A percentile compares a stretch with the other conserved stretches of the same genome.
These are phyloP conservation scores for Aspergillus amoenus DNA, from an alignment of 2,329 filamentous ascomycete species.

Conservation along the genomic window DNA sequence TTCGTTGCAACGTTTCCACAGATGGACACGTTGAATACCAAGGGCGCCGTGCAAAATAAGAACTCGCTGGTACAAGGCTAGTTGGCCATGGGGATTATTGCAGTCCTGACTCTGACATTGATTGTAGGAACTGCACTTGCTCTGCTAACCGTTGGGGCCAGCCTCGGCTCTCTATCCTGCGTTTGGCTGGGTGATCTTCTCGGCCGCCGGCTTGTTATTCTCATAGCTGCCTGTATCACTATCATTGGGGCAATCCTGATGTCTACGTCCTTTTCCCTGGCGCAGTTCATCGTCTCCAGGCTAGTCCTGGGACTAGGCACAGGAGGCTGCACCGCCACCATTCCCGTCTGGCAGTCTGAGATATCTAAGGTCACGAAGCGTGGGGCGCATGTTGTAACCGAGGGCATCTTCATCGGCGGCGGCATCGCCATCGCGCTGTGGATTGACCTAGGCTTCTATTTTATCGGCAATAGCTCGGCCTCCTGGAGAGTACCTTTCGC, in stretches of 20 bases:
- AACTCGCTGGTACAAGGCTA: neutral
- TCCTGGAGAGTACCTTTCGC: neutral
- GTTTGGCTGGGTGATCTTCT: neutral
- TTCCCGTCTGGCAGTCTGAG: neutral
- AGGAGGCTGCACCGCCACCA: neutral
- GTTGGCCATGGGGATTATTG: neutral
- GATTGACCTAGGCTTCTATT: neutral
- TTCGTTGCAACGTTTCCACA: neutral
- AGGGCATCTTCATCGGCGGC: neutral
- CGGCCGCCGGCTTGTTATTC: neutral
- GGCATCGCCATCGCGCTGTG: neutral
- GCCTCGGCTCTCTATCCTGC: neutral
- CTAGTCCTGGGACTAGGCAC: neutral
- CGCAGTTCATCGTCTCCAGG: neutral
- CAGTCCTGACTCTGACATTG: neutral
- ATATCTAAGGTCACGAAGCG: neutral
- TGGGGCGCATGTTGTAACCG: neutral
- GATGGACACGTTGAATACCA: neutral
- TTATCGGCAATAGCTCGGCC: neutral
- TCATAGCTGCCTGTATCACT: neutral
- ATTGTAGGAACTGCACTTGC: neutral
- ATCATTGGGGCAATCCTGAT: neutral
- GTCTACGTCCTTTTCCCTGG: neutral
- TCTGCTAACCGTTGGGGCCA: neutral
- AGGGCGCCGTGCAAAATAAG: neutral